Base-by-base conservation (phyloP, 208 protist genomes). In the Acanthamoeba castellanii region DNA sequence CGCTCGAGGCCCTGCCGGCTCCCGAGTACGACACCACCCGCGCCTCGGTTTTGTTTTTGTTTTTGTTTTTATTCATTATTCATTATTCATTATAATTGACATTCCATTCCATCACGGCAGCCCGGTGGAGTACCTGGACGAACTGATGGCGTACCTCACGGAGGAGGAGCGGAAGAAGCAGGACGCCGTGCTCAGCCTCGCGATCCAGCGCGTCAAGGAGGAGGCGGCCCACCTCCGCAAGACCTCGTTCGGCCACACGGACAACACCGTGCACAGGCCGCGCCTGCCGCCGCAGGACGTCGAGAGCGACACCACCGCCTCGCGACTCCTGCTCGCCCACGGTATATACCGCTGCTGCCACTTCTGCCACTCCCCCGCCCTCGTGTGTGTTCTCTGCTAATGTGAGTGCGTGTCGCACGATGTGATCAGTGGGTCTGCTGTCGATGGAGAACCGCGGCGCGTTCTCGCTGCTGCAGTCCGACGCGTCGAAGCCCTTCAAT, bases 251-350 rank as follows among this genome's bases (percentile, higher is more conserved):
- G 85, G 85, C 50, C 45, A 87, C 78, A 55, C 16, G 20, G 85
- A 92, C 61, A 92, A 70, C 42, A 74, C 85, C 47, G 85, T 92
- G 57, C 20, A 14, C 25, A n/a, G 85, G 42, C 85, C 85, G 18
- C 50, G 22, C 37, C 85, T 76, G 11, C 85, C 85, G 18, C 85
- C 85, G 32, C 85, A 76, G 37, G 85, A 92, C 85, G 34, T 92
- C 42, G 85, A 92, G 27, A 92, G 85, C 64, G 85, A 92, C 64
- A 92, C 85, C 37, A 92, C 85, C 20, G 85, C 85, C 47, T 92
- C 85, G 22, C 55, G 85, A 20, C 64, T 92, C 25, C 64, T 92
- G 5, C 85, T 92, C 42, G 64, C 85, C n/a, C 85, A 92, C 85
- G 18, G 78, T 87, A 61, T 20, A 2, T 3, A 52, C 11, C 47